Conservation (phyloP, 805 yeast genomes). For the Teunomyces stri region DNA sequence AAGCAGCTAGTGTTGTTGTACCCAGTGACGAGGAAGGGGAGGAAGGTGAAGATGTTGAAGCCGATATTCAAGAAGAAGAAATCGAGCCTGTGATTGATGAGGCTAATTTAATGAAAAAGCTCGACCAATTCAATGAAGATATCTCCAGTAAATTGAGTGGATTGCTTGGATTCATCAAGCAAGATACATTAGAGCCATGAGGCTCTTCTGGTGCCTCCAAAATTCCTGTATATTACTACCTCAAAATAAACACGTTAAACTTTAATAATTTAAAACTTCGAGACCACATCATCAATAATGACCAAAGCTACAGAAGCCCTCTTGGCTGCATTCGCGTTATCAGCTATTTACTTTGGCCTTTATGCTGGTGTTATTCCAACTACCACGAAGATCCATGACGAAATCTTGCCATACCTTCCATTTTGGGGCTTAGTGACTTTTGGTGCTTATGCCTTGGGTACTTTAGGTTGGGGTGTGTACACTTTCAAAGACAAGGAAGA, state of each 20-base stretch:
- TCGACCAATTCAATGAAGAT: slow-evolving; percentile 35
- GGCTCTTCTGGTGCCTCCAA: no score
- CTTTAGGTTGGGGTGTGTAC: slow-evolving; percentile 65
- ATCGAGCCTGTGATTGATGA: slow-evolving; percentile 5
- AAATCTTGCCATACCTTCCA: slow-evolving; percentile 65
- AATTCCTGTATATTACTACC: background rate
- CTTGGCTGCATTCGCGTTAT: slow-evolving; percentile 42
- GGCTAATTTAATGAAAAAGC: slow-evolving; percentile 29
- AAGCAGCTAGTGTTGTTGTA: slow-evolving; percentile 18
- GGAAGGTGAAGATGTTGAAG: slow-evolving; percentile 18
- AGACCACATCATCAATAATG: slow-evolving; percentile 35
- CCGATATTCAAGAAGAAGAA: slow-evolving; percentile 8
- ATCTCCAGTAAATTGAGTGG: slow-evolving; percentile 28
- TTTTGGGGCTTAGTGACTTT: slow-evolving; percentile 68
- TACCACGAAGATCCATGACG: slow-evolving; percentile 44
- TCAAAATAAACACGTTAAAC: slow-evolving; percentile 6
- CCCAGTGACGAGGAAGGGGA: slow-evolving; percentile 23
- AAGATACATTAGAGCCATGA: slow-evolving; percentile 15
- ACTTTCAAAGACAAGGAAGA: slow-evolving; percentile 71
- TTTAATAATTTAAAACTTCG: background rate
- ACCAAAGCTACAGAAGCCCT: slow-evolving; percentile 66
- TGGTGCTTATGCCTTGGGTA: slow-evolving; percentile 66
- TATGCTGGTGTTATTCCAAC: slow-evolving; percentile 54
- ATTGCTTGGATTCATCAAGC: slow-evolving; percentile 40
- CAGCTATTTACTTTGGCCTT: slow-evolving; percentile 54